Evolutionary conservation across 345 rosid species (phyloP).

Genomic region (Arabidopsis suecica): DNA sequence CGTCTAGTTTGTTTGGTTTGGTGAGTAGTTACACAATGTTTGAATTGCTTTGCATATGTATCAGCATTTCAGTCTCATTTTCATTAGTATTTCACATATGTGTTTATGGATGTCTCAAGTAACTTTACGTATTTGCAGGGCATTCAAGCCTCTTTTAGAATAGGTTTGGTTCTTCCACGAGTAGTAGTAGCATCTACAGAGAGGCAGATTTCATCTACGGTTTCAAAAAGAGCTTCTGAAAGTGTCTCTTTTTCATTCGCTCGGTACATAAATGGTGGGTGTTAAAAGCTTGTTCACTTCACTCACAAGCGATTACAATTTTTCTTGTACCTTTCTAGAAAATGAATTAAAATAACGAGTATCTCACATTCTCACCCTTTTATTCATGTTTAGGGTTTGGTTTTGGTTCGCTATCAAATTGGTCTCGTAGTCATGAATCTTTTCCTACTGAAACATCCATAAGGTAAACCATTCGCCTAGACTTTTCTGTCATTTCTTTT

Average conservation of each 20-base stretch:
- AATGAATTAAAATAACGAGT: background rate
- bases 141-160: slow-evolving; percentile 47
- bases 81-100: background rate
- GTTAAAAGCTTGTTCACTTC: background rate
- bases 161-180: slow-evolving; percentile 49
- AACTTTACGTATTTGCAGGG: slow-evolving; percentile 48
- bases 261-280: slow-evolving; percentile 49
- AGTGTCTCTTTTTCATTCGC: slow-evolving; percentile 40
- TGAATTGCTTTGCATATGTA: background rate
- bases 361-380: background rate
- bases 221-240: slow-evolving; percentile 32
- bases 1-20: background rate
- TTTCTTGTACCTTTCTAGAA: background rate
- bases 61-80: slow-evolving; percentile 8
- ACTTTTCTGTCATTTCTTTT: background rate
- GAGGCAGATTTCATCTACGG: slow-evolving; percentile 40
- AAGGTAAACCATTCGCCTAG: slow-evolving; percentile 37
- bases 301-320: slow-evolving; percentile 1
- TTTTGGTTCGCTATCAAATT: slow-evolving; percentile 30
- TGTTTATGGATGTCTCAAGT: slow-evolving; percentile 16
- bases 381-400: slow-evolving; percentile 29
- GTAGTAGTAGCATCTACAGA: slow-evolving; percentile 33
- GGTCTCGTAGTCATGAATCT: slow-evolving; percentile 22
- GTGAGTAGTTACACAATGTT: background rate
- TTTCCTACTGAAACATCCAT: slow-evolving; percentile 24